These are phyloP conservation scores for Candida maris DNA, from an alignment of 805 yeast genomes.

Conservation along the genomic window DNA sequence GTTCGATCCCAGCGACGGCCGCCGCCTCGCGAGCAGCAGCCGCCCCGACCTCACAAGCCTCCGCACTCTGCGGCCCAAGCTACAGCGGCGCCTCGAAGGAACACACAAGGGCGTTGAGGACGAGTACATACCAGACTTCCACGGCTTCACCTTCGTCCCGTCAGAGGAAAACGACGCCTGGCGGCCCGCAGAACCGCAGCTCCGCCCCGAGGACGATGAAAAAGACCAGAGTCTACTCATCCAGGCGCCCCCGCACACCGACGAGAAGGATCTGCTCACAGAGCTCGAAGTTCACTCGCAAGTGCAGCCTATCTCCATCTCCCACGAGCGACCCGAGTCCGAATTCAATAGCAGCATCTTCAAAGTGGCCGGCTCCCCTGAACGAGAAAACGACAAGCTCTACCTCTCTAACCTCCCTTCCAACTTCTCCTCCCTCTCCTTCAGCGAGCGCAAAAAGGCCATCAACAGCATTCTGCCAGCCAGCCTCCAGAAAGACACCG, in stretches of 20 bases:
- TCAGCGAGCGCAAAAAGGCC: conserved; percentile 45
- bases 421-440: conserved; percentile 48
- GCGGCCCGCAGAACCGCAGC: too few species aligned
- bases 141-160: conserved; percentile 29
- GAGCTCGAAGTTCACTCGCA: conserved; percentile 22
- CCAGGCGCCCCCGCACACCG: conserved; percentile 3
- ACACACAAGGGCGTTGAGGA: conserved; percentile 54
- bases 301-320: conserved; percentile 29
- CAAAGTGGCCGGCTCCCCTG: conserved; percentile 29
- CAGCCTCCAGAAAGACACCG: conserved; percentile 22
- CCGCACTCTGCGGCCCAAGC: background rate
- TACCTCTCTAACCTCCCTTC: conserved; percentile 44
- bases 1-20: conserved; percentile 42
- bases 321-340: background rate
- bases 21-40: conserved; percentile 13
- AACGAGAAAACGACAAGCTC: conserved; percentile 37
- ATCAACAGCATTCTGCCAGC: conserved; percentile 29
- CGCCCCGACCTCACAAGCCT: background rate
- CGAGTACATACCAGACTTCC: conserved; percentile 70
- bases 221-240: conserved; percentile 6
- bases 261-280: conserved; percentile 11
- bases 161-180: conserved; percentile 11
- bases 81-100: background rate
- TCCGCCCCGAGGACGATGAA: conserved; percentile 8
- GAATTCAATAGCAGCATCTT: conserved; percentile 18